A percentile compares a stretch with the other conserved stretches of the same genome.
Evolutionary conservation across 805 yeast species (phyloP).

Genomic region (Kodamaea leandrae): DNA sequence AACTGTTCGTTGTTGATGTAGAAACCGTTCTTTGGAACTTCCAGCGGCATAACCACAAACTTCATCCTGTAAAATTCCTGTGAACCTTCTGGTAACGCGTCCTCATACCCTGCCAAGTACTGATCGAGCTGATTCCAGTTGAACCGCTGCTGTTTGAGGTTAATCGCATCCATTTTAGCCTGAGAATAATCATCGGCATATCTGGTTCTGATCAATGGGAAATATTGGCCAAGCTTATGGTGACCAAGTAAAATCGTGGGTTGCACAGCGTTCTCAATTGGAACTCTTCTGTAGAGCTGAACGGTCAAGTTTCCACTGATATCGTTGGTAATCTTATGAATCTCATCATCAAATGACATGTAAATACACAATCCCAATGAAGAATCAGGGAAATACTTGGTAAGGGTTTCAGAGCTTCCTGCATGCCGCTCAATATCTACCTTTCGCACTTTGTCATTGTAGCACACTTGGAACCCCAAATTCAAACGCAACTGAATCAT

Average conservation of each 20-base stretch:
- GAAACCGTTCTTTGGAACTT: slow-evolving; percentile 55
- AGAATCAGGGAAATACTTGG: slow-evolving; percentile 53
- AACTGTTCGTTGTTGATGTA: slow-evolving; percentile 57
- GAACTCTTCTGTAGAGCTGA: slow-evolving; percentile 54
- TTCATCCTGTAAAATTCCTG: slow-evolving; percentile 65
- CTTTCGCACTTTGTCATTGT: slow-evolving; percentile 62
- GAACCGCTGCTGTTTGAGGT: slow-evolving; percentile 50
- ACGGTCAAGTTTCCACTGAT: slow-evolving; percentile 72
- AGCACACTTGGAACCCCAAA: slow-evolving; percentile 88
- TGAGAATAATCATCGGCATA: slow-evolving; percentile 66
- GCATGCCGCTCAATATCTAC: slow-evolving; percentile 61
- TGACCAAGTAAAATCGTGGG: neutral
- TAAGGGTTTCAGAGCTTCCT: slow-evolving; percentile 46
- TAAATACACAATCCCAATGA: slow-evolving; percentile 65
- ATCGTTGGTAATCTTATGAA: slow-evolving; percentile 79
- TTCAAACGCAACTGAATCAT: slow-evolving; percentile 82
- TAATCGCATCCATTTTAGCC: slow-evolving; percentile 55
- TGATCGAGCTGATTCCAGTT: slow-evolving; percentile 96
- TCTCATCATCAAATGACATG: slow-evolving; percentile 74
- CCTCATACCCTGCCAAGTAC: slow-evolving; percentile 86
- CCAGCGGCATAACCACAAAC: slow-evolving; percentile 80
- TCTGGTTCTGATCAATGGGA: slow-evolving; percentile 65
- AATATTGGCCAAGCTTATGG: slow-evolving; percentile 12
- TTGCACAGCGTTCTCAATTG: neutral
- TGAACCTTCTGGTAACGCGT: slow-evolving; percentile 54